Conservation (phyloP, 768 basidiomycete species). For the Amylocystis lapponica region DNA sequence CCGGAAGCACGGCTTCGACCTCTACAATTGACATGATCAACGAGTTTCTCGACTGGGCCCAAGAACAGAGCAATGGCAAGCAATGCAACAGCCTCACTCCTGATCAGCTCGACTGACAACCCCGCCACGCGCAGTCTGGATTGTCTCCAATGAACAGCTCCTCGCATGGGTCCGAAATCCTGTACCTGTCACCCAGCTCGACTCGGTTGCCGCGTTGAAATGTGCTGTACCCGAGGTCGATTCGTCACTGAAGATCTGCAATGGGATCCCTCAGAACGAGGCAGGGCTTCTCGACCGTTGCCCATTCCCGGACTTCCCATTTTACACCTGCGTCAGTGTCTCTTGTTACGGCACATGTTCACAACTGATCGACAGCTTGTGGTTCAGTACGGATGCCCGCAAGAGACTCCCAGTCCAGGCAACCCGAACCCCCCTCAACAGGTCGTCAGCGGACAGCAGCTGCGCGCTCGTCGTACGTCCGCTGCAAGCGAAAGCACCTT, state of each 20-base stretch:
- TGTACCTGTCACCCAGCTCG: constrained; percentile 54
- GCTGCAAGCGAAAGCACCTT: constrained; percentile 39
- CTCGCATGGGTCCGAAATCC: constrained; percentile 73
- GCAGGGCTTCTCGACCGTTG: constrained; percentile 55
- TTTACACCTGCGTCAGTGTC: constrained; percentile 64
- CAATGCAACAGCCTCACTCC: background rate
- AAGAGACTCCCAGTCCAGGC: constrained; percentile 41
- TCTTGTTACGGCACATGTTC: background rate
- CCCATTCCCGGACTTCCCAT: constrained; percentile 69
- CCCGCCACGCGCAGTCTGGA: constrained; percentile 47
- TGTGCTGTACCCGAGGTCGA: constrained; percentile 62
- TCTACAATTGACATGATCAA: constrained; percentile 74
- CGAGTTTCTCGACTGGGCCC: constrained; percentile 76
- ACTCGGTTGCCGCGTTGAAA: constrained; percentile 46
- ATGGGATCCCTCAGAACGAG: constrained; percentile 69
- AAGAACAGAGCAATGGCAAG: constrained; percentile 57
- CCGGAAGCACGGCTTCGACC: constrained; percentile 45
- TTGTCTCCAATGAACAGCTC: constrained; percentile 66
- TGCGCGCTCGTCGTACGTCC: constrained; percentile 33
- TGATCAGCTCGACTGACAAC: background rate
- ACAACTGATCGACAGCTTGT: background rate
- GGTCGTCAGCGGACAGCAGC: constrained; percentile 35
- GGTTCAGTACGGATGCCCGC: constrained; percentile 69
- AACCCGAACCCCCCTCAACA: constrained; percentile 67
- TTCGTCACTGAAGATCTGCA: constrained; percentile 54